Evolutionary conservation across 1,139 yeast species (phyloP), one percentile per base, ranked within the genome.

Genomic region (Saccharomycopsis crataegensis): DNA sequence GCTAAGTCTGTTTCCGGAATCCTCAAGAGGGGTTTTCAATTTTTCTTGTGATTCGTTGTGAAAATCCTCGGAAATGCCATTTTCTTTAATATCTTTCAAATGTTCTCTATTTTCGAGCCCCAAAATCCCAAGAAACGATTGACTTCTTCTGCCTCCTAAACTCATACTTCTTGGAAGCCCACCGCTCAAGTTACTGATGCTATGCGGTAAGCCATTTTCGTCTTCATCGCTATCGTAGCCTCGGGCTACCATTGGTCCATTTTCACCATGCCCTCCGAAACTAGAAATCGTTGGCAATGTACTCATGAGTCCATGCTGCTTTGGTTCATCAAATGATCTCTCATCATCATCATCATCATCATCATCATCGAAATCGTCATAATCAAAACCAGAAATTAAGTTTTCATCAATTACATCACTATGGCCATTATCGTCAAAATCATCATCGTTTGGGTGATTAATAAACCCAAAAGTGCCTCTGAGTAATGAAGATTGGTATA

Each of bases 271-370:
- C 6, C 22, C 58, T 1, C 50, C 58, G 42, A 56, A 48, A 40
- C 57, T 56, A 5, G 58, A 56, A 11, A 50, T 41, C 7, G 58
- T 54, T 9, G 58, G 58, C 37, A 56, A 51, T 11, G 58, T 54
- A 32, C 57, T 56, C 58, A 56, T 56, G 3, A 56, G 37, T 7
- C 57, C 58, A 40, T 56, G 58, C 37, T 56, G 58, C 38, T 51
- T 53, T 8, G 58, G 58, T 40, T 56, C 58, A 42, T 56, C 58
- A 51, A 56, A 56, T 12, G 53, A 49, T 17, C 46, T 55, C 14
- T 53, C 52, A 34, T 56, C 58, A 9, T 48, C 51, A 16, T 34
- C 48, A 14, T 47, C 49, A 33, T 51, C 50, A 12, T 54, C 52
- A 32, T 51, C 54, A 6, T 46, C 52, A 12, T 53, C 56, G 12